These are phyloP conservation scores for Antarctomyces pellizariae DNA, from an alignment of 495 filamentous ascomycete species.

Conservation along the genomic window DNA sequence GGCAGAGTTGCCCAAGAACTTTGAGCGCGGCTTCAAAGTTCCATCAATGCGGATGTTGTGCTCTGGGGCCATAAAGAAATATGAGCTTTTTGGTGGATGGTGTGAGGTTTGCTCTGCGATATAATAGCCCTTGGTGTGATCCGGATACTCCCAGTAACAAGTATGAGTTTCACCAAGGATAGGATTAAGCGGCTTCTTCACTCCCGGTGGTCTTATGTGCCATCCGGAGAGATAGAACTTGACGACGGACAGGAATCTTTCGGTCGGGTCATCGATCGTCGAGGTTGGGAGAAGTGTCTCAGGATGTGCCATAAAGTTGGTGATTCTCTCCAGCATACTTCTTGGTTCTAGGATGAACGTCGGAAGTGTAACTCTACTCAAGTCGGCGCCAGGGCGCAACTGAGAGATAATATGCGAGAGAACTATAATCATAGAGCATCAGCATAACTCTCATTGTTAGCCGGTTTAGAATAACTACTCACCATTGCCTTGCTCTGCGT, in stretches of 20 bases:
- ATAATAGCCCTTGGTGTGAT: conserved; percentile 76
- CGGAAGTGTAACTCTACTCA: conserved; percentile 81
- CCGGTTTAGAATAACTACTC: conserved; percentile 10
- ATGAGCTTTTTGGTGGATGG: conserved; percentile 94
- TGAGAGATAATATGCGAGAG: conserved; percentile 93
- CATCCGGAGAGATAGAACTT: conserved; percentile 97
- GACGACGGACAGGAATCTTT: conserved; percentile 81
- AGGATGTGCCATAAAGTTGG: conserved; percentile 99
- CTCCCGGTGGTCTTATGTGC: conserved; percentile 97
- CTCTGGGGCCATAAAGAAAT: conserved; percentile 95
- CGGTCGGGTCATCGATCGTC: conserved; percentile 65
- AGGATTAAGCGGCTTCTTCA: conserved; percentile 96
- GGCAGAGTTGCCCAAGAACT: conserved; percentile 89
- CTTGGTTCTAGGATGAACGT: conserved; percentile 96
- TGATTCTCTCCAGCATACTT: conserved; percentile 96
- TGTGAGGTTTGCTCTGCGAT: conserved; percentile 95
- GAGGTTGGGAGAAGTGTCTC: conserved; percentile 82
- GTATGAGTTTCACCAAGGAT: conserved; percentile 90
- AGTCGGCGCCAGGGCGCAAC: conserved; percentile 79
- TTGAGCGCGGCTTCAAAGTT: conserved; percentile 86
- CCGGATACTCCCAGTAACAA: conserved; percentile 85
- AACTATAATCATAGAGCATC: conserved; percentile 26
- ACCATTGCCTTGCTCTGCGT: conserved; percentile 55
- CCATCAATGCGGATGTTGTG: conserved; percentile 92
- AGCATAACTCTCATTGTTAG: conserved; percentile 5